Evolutionary conservation across 345 rosid genomes (phyloP).

Genomic region (Eucalyptus dawsonii): DNA sequence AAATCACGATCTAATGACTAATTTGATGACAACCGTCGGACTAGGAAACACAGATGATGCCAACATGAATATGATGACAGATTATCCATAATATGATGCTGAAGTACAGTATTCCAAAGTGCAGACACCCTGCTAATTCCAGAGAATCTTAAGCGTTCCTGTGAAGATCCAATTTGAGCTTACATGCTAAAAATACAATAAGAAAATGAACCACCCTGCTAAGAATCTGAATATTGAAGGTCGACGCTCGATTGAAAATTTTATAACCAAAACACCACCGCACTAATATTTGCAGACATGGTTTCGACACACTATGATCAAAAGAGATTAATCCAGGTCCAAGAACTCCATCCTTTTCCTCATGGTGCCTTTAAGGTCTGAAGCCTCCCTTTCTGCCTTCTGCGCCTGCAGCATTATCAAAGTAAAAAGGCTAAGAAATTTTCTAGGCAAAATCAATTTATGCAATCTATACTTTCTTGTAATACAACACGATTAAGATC

Average conservation of each 20-base stretch:
- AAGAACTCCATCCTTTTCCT: constrained; percentile 99
- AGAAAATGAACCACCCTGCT: background rate
- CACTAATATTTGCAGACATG: background rate
- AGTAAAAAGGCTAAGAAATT: background rate
- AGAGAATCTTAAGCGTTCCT: background rate
- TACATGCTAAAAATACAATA: background rate
- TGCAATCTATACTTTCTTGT: background rate
- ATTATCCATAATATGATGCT: background rate
- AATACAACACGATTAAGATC: background rate
- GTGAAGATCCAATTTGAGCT: background rate
- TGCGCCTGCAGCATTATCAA: constrained; percentile 48
- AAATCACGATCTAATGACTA: background rate
- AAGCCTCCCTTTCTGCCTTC: constrained; percentile 85
- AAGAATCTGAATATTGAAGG: background rate
- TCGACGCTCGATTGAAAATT: background rate
- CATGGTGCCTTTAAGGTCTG: constrained; percentile 88
- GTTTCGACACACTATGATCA: background rate
- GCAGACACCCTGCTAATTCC: background rate
- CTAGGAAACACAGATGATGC: background rate
- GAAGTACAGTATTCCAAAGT: background rate
- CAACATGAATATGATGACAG: background rate
- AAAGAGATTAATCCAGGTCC: constrained; percentile 53
- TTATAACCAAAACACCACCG: background rate
- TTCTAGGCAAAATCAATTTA: background rate
- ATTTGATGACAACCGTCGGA: background rate